A percentile compares a stretch with the other conserved stretches of the same genome.
Evolutionary conservation across 2,329 filamentous ascomycete species (phyloP).

Genomic region (Aspergillus hortae): DNA sequence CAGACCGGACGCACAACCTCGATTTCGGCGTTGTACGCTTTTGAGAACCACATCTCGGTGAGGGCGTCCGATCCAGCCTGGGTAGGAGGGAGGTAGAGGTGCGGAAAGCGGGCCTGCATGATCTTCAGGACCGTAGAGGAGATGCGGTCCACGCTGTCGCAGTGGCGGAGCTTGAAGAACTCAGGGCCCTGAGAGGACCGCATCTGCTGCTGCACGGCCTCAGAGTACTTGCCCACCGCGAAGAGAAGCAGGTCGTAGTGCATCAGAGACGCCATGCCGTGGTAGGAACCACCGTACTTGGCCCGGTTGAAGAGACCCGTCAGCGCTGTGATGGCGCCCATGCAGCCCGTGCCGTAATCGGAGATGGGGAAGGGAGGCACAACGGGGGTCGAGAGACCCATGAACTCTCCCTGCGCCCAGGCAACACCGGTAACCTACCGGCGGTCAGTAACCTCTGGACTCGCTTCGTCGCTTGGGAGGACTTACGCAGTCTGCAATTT

Average conservation of each 20-base stretch:
- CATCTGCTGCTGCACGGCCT: constrained; percentile 51
- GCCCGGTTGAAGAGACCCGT: constrained; percentile 62
- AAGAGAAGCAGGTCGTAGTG: constrained; percentile 68
- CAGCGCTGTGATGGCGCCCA: constrained; percentile 65
- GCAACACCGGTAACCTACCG: constrained; percentile 41
- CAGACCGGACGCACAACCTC: constrained; percentile 46
- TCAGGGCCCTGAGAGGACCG: constrained; percentile 48
- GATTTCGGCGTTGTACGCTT: constrained; percentile 46
- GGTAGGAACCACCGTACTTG: constrained; percentile 62
- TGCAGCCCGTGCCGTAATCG: constrained; percentile 68
- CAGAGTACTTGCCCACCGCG: constrained; percentile 55
- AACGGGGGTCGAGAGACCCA: constrained; percentile 36
- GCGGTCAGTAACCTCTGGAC: neutral
- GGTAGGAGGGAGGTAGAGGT: constrained; percentile 46
- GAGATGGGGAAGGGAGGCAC: constrained; percentile 52
- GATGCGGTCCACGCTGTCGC: constrained; percentile 64
- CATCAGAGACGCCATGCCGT: constrained; percentile 60
- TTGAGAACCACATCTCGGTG: constrained; percentile 48
- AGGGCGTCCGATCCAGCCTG: constrained; percentile 40
- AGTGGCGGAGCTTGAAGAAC: constrained; percentile 57
- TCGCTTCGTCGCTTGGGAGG: neutral
- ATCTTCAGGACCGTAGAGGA: constrained; percentile 56
- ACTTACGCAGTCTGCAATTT: constrained; percentile 64
- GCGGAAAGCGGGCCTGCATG: constrained; percentile 52
- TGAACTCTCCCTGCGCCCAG: constrained; percentile 42